A percentile compares a stretch with the other conserved stretches of the same genome.
Conservation (phyloP, 352 stramenopile genomes). For the Globisporangium paddicum region DNA sequence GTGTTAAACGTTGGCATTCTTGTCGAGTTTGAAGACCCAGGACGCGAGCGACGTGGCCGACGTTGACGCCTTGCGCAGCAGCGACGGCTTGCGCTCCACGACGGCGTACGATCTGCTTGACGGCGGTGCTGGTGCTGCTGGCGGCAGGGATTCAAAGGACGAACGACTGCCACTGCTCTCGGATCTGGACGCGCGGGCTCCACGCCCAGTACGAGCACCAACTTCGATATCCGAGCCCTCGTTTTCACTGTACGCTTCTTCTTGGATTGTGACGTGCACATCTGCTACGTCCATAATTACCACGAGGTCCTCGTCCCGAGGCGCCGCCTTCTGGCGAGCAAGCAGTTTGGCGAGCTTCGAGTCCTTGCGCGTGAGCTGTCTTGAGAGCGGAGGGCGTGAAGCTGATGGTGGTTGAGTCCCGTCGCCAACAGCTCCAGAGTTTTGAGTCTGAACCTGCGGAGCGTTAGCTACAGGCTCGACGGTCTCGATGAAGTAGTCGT, state of each 20-base stretch:
- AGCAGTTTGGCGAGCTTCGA: conserved; percentile 29
- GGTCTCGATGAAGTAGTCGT: conserved; percentile 35
- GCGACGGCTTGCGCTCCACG: conserved; percentile 10
- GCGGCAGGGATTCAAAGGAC: background rate
- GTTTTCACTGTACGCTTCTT: conserved; percentile 2
- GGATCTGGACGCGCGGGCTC: background rate
- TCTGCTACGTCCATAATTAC: conserved; percentile 16
- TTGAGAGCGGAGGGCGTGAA: conserved; percentile 24
- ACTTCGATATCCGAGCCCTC: conserved; percentile 1
- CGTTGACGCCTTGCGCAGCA: conserved; percentile 15
- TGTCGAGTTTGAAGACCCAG: conserved; percentile 16
- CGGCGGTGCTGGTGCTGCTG: background rate
- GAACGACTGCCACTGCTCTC: background rate
- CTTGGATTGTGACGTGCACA: background rate
- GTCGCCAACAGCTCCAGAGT: background rate
- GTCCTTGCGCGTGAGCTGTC: conserved; percentile 32
- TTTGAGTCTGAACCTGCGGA: background rate
- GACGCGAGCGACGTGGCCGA: conserved; percentile 15
- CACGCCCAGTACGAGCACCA: background rate
- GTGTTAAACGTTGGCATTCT: background rate
- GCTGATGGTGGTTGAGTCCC: conserved; percentile 35
- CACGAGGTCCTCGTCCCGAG: conserved; percentile 31
- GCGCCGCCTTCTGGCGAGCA: conserved; percentile 17
- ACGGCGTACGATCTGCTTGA: conserved; percentile 15
- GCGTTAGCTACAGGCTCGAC: conserved; percentile 7